Conservation (phyloP, 148 eudicot species). For the Amaranthus palmeri region DNA sequence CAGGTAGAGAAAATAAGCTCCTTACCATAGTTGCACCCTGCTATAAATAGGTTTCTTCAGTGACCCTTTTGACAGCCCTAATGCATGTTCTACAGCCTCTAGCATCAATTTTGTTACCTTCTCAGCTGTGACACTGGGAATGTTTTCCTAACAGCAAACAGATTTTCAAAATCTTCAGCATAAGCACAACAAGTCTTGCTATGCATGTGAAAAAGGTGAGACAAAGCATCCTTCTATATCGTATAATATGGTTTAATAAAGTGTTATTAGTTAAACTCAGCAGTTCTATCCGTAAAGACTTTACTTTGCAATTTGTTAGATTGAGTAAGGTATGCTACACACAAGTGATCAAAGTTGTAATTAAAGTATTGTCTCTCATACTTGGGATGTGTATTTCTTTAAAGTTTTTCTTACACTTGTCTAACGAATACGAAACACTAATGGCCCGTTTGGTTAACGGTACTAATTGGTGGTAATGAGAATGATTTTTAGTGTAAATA, state of each 20-base stretch:
- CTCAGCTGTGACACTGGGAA: slow-evolving; percentile 75
- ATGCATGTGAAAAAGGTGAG: neutral
- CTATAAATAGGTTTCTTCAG: slow-evolving; percentile 66
- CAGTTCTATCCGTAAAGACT: neutral
- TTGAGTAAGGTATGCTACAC: too few species aligned
- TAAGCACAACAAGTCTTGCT: neutral
- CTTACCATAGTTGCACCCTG: slow-evolving; percentile 82
- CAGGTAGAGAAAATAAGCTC: neutral
- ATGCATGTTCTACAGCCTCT: slow-evolving; percentile 71
- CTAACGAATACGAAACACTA: too few species aligned
- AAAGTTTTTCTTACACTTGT: too few species aligned
- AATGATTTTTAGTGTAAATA: too few species aligned
- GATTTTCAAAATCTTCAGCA: neutral
- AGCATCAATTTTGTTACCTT: slow-evolving; percentile 81
- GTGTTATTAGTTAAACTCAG: neutral
- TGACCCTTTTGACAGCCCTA: slow-evolving; percentile 62
- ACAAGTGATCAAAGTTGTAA: too few species aligned
- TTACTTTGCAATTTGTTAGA: neutral
- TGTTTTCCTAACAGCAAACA: slow-evolving; percentile 60
- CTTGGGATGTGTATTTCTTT: too few species aligned
- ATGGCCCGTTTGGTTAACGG: too few species aligned
- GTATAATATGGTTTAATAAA: neutral
- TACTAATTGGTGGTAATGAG: too few species aligned
- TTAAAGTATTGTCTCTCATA: too few species aligned
- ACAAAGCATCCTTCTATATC: neutral